Evolutionary conservation across 2,329 filamentous ascomycete species (phyloP), one percentile per base, ranked within the genome.

Genomic region (Elsinoe ampelina): DNA sequence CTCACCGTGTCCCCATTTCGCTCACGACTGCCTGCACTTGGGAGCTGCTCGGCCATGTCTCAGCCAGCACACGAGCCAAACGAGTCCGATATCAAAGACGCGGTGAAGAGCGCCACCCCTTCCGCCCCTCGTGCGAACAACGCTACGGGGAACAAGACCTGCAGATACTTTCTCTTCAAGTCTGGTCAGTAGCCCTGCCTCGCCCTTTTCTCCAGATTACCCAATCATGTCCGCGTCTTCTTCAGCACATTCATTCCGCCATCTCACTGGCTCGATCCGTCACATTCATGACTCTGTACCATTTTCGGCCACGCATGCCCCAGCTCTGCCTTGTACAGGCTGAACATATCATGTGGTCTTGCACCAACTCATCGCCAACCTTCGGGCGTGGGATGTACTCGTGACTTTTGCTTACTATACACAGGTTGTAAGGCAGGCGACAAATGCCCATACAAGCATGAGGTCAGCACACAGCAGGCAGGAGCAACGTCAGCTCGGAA

Each of bases 361-460:
- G 5, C 45, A 17, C 15, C 22, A 36, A 15, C 22, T 34, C 26
- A 50, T 19, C 19, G n/a, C 26, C 22, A 30, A 34, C 45, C 10
- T 4, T 41, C 38, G 2, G 26, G 26, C 45, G 45, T 50, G 45
- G 45, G 45, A 50, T 50, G 41, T 45, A 50, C 12, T 12, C 26
- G 13, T 35, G 45, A 17, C 20, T 22, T 45, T 10, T 26, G 32
- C 48, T 52, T n/a, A 52, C 48, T 17, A 19, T 50, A 13, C 10
- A 38, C 52, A 78, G 76, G 79, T 58, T 81, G 79, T 67, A 72
- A 77, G 63, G 72, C 75, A 59, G 78, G 79, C 55, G 69, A 73
- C 61, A 65, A 71, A 52, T 81, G 79, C 63, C 74, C 72, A 32
- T 81, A 74, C 65, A 64, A 73, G 61, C 79, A 81, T 63, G 72